phyloP scores from a whole-genome alignment of 108 stramenopile species.

The Fistulifera solaris region DNA sequence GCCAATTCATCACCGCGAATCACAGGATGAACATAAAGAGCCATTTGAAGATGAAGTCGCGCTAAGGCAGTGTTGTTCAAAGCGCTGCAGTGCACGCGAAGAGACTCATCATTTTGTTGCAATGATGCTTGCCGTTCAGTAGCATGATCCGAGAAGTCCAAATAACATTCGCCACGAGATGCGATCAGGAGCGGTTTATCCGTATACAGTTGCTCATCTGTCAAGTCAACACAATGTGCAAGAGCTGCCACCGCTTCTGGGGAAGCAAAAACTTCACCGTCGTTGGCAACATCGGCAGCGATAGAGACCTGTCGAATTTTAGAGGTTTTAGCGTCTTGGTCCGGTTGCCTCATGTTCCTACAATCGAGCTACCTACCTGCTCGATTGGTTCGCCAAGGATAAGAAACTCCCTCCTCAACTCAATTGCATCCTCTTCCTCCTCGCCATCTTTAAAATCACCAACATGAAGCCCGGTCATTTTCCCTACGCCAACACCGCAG shows the following conservation, averaged over 20 bases:
- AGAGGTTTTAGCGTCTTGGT: neutral
- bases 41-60: slow-evolving; percentile 42
- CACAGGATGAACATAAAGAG: slow-evolving; percentile 71
- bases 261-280: slow-evolving; percentile 24
- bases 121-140: neutral
- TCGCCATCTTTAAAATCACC: slow-evolving; percentile 35
- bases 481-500: slow-evolving; percentile 32
- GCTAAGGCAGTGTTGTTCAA: slow-evolving; percentile 27
- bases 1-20: slow-evolving; percentile 57
- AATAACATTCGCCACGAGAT: neutral
- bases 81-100: slow-evolving; percentile 13
- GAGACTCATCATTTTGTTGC: slow-evolving; percentile 9
- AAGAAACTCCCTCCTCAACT: slow-evolving; percentile 38
- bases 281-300: slow-evolving; percentile 13
- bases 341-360: slow-evolving; percentile 2
- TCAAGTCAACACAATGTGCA: slow-evolving; percentile 12
- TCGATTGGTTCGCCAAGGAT: slow-evolving; percentile 53
- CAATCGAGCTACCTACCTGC: slow-evolving; percentile 43
- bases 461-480: slow-evolving; percentile 41
- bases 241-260: slow-evolving; percentile 13
- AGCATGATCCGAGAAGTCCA: neutral
- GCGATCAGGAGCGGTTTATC: slow-evolving; percentile 8
- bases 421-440: slow-evolving; percentile 23
- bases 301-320: slow-evolving; percentile 11
- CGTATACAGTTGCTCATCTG: neutral